Evolutionary conservation across 2,329 filamentous ascomycete species (phyloP).

Genomic region (Zasmidium angulare): DNA sequence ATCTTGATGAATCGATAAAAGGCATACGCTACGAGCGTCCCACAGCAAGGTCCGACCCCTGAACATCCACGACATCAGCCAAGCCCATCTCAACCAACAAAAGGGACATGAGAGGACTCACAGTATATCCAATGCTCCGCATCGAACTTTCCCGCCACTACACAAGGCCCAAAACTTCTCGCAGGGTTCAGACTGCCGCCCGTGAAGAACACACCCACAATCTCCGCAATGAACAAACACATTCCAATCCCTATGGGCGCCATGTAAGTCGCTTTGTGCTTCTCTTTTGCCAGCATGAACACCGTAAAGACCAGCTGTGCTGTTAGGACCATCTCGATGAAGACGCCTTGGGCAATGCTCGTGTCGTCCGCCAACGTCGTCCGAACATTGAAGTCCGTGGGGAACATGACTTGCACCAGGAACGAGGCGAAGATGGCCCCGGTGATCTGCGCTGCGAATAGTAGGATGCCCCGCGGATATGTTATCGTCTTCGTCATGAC

Average conservation of each 20-base stretch:
- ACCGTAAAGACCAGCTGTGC: conserved; percentile 42
- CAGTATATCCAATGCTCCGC: conserved; percentile 8
- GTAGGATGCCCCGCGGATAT: conserved; percentile 12
- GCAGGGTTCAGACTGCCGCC: conserved; percentile 37
- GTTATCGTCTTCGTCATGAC: conserved; percentile 27
- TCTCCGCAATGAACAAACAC: conserved; percentile 47
- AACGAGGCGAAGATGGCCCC: conserved; percentile 34
- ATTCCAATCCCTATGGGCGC: conserved; percentile 50
- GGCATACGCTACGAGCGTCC: conserved; percentile 28
- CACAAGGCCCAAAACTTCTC: conserved; percentile 33
- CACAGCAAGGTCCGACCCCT: conserved; percentile 28
- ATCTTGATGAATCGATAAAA: conserved; percentile 33
- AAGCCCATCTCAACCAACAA: too few relatives aligned
- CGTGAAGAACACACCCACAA: conserved; percentile 38
- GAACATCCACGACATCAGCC: neutral
- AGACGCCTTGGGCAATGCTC: conserved; percentile 31
- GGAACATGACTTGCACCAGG: conserved; percentile 32
- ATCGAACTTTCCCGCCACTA: conserved; percentile 5
- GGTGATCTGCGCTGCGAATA: conserved; percentile 33
- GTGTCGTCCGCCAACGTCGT: conserved; percentile 29
- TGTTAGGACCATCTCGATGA: conserved; percentile 42
- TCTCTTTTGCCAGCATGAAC: conserved; percentile 34
- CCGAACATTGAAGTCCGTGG: conserved; percentile 28
- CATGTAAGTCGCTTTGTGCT: conserved; percentile 43
- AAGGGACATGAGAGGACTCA: too few relatives aligned